Base-by-base conservation (phyloP, 2,329 filamentous ascomycete genomes). In the Cercospora sojina region DNA sequence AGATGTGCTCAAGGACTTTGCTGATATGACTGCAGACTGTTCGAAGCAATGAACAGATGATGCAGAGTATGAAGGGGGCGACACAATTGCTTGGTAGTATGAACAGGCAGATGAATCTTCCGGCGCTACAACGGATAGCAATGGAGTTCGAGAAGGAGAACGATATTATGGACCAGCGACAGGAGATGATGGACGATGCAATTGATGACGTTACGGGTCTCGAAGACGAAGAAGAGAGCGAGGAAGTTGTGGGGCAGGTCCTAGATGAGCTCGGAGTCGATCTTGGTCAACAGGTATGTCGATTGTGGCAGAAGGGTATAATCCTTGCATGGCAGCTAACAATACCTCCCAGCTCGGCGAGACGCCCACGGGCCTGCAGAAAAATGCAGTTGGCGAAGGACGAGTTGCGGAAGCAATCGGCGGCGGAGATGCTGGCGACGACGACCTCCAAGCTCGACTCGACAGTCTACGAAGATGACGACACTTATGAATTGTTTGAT, bases 131-230 rank as follows among this genome's bases (percentile, higher is more conserved):
- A 79, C 88, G 94, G 65, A 99, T 99, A 77, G 94, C 95, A 20
- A 97, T 97, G 93, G 95, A 99, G 77, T 99, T 99, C 75, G 95
- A 99, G 81, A 90, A 92, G 75, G 95, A 99, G 80, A 99, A 98
- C 80, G 95, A 98, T 76, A 93, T 99, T 66, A 99, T 99, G 95
- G 95, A 99, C 74, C 93, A 98, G 81, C 87, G 95, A 70, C 93
- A 98, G 79, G 95, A 98, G 80, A 97, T 99, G 91, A 98, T 99
- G 95, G 94, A 98, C 77, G 95, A 98, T 79, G 94, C 93, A 20
- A 95, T 99, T 67, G 95, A 99, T 77, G 95, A 99, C 78, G 93
- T 94, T 59, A 97, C 95, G 74, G 95, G 96, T 25, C 84, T 96
- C 41, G 88, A 90, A 64, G 88, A 96, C 68, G 95, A 99, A 76